Base-by-base conservation (phyloP, 306 rosid species). In the Vigna unguiculata region DNA sequence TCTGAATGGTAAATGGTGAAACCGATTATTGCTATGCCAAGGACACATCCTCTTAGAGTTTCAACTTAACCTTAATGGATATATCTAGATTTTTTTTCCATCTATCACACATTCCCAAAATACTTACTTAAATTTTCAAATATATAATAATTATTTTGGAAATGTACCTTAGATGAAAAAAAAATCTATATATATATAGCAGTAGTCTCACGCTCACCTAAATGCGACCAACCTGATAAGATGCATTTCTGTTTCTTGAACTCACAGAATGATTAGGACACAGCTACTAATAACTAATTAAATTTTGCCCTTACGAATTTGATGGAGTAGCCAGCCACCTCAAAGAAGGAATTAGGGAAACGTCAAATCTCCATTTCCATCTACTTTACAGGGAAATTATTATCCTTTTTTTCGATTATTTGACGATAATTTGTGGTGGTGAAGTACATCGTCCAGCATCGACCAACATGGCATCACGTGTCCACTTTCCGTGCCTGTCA, bases 151-250 rank as follows among this genome's bases (percentile, higher is more conserved):
- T n/a, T n/a, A n/a, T n/a, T n/a, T n/a, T n/a, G n/a, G n/a, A n/a
- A n/a, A n/a, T n/a, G n/a, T n/a, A n/a, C n/a, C n/a, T n/a, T n/a
- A n/a, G n/a, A n/a, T n/a, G n/a, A n/a, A n/a, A n/a, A n/a, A n/a
- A n/a, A n/a, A n/a, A n/a, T n/a, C n/a, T n/a, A 3, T 7, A 10
- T 7, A 3, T 60, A 15, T 4, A 6, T 5, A 57, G 16, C 17
- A 12, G 28, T 34, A 20, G 78, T 69, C 61, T 38, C 38, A 43
- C n/a, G 21, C 32, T 40, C 57, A 22, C 3, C 34, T 69, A 51
- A 81, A 77, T 77, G 79, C 4, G 13, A 64, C 75, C 71, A 63
- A 82, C 75, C 54, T 16, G 69, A 80, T 77, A 80, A 72, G 52
- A 78, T 32, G 15, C 36, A 7, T 61, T 61, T 32, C 24, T 7